phyloP scores from a whole-genome alignment of 495 filamentous ascomycete genomes.

The Penicillium flavigenum region DNA sequence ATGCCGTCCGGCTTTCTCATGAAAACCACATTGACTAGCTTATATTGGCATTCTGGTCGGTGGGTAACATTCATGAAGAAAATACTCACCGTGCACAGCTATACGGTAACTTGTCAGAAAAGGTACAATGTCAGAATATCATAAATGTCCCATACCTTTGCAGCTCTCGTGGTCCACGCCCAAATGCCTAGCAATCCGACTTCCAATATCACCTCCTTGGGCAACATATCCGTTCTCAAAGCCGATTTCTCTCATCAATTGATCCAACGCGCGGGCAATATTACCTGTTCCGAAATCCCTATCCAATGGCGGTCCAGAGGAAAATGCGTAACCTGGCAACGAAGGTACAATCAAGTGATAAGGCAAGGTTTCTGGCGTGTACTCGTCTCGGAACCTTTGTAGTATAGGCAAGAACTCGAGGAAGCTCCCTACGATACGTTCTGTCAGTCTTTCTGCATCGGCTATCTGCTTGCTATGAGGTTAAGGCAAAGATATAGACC shows the following conservation, averaged over 20 bases:
- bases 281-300: slow-evolving; percentile 45
- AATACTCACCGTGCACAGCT: slow-evolving; percentile 39
- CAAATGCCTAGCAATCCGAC: slow-evolving; percentile 46
- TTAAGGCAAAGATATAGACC: not conserved
- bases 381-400: slow-evolving; percentile 47
- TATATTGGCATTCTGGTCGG: slow-evolving; percentile 5
- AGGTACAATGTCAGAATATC: not conserved
- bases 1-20: slow-evolving; percentile 60
- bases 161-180: slow-evolving; percentile 42
- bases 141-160: slow-evolving; percentile 35
- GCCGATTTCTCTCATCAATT: slow-evolving; percentile 59
- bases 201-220: slow-evolving; percentile 68
- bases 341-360: slow-evolving; percentile 68
- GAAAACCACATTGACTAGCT: slow-evolving; percentile 37
- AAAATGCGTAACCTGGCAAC: slow-evolving; percentile 62
- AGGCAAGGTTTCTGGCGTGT: slow-evolving; percentile 54
- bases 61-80: too few species aligned
- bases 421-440: slow-evolving; percentile 45
- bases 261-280: slow-evolving; percentile 50
- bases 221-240: slow-evolving; percentile 60
- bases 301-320: slow-evolving; percentile 50
- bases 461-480: not conserved
- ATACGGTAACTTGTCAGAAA: slow-evolving; percentile 7
- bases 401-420: slow-evolving; percentile 57
- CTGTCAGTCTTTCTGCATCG: not conserved